phyloP scores from a whole-genome alignment of 139 green algal species.

The Tetraselmis striata region DNA sequence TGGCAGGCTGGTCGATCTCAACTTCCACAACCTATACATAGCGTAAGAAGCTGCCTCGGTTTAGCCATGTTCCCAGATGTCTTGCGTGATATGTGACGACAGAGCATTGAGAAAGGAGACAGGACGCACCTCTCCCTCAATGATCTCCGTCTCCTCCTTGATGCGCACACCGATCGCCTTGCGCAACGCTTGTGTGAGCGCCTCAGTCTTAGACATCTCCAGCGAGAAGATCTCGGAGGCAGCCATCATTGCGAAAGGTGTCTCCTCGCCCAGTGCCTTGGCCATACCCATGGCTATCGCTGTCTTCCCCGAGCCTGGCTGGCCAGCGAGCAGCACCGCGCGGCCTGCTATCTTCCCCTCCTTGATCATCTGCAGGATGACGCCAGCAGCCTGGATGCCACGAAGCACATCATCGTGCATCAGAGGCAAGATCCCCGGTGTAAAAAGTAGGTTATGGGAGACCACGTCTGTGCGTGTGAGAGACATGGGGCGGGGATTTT shows the following conservation, averaged over 20 bases:
- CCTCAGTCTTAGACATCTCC: conserved; percentile 98
- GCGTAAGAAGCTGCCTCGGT: neutral
- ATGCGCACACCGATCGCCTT: conserved; percentile 98
- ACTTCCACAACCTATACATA: conserved; percentile 83
- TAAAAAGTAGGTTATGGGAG: no score
- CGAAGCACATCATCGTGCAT: no score
- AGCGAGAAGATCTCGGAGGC: conserved; percentile 95
- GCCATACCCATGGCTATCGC: conserved; percentile 96
- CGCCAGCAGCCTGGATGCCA: conserved; percentile 81
- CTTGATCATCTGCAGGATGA: conserved; percentile 95
- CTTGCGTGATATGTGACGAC: no score
- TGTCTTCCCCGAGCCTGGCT: conserved; percentile 95
- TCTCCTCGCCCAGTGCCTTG: conserved; percentile 92
- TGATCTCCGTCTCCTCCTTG: conserved; percentile 97
- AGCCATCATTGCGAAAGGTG: conserved; percentile 97
- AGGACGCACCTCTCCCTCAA: conserved; percentile 83
- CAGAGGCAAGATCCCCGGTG: no score
- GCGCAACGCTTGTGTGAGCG: conserved; percentile 95
- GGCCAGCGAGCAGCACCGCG: conserved; percentile 88
- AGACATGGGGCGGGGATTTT: no score
- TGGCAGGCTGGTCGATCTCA: conserved; percentile 86
- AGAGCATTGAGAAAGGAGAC: neutral
- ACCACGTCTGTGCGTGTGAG: no score
- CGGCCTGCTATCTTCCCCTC: conserved; percentile 93
- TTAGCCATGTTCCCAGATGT: neutral